Base-by-base conservation (phyloP, 1,284 basidiomycete genomes). In the Fomitiporia mediterranea region DNA sequence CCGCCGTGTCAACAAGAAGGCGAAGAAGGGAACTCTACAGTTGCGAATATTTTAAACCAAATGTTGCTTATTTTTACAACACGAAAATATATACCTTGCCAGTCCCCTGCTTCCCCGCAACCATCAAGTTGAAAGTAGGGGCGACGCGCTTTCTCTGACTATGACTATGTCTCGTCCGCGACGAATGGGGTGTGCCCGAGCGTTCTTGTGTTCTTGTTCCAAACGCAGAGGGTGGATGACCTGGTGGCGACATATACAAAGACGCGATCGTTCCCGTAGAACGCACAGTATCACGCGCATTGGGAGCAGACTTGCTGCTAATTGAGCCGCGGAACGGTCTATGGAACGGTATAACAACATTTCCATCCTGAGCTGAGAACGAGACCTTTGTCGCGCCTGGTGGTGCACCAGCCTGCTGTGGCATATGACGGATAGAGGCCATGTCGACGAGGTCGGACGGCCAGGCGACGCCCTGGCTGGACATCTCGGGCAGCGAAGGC, bases 61-160 rank as follows among this genome's bases (percentile, higher is more conserved):
- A 28, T 46, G 8, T 0, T 34, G 25, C 30, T 9, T 28, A 17
- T 6, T 15, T 30, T 28, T 15, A 15, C 7, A 11, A n/a, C 4
- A 27, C 2, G 21, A 32, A 46, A 51, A 49, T 17, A 52, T 53
- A 19, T n/a, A 60, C 58, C 58, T 91, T 91, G 51, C 89, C 89
- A 2, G 85, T 89, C 52, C 86, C 83, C 66, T 81, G 80, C n/a
- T 80, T 82, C 55, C 89, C 89, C 34, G 82, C 87, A 51, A 91
- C 86, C 87, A 91, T 90, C 51, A 91, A 69, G 65, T 91, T 92
- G 73, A 91, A 91, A 3, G 86, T 86, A 6, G 87, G 85, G 13
- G 86, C 77, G n/a, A 79, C 70, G 49, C 83, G 79, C 63, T 81
- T 78, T 61, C 84, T 80, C 32, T 43, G 47, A 32, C 55, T 56